Base-by-base conservation (phyloP, 768 basidiomycete genomes). In the Xerocomus spinulosus region DNA sequence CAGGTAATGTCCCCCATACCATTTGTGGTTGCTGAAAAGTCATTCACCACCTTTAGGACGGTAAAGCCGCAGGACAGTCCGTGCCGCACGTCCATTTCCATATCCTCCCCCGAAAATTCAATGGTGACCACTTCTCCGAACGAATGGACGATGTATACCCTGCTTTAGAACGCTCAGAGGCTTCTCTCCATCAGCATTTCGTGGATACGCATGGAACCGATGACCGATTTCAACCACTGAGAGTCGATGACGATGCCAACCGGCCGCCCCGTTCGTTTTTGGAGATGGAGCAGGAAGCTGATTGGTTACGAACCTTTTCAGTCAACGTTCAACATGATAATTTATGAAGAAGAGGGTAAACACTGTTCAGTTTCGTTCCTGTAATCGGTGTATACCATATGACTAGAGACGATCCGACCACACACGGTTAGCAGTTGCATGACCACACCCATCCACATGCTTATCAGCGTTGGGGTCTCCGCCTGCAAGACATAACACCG, bases 61-160 rank as follows among this genome's bases (percentile, higher is more conserved):
- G 94, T 12, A 77, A 75, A 51, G 88, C 87, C 13, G 88, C 93
- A 1, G 93, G 92, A 0, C 85, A 87, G 67, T 78, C 77, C 5
- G 55, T 70, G 35, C 62, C 68, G 14, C 96, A 98, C 61, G 91
- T 97, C n/a, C 96, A 99, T 68, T 86, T 96, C 56, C 96, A 99
- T 63, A 68, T 98, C 24, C 69, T 99, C 5, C 96, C 96, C 18
- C 82, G 95, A 2, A 83, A 83, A 59, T 70, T 76, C 26, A 73
- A 71, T 39, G 84, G 83, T 10, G 88, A 91, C 66, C 71, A 68
- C 18, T 91, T 88, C 61, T 72, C 79, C 17, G 70, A 63, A 12
- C 70, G 69, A 45, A 85, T 82, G 57, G 87, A 91, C 63, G 80
- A 79, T n/a, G 66, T 92, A 34, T 91, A 96, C 67, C 87, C 86